Conservation (phyloP, 139 green algal species). For the Bryopsis sp. region DNA sequence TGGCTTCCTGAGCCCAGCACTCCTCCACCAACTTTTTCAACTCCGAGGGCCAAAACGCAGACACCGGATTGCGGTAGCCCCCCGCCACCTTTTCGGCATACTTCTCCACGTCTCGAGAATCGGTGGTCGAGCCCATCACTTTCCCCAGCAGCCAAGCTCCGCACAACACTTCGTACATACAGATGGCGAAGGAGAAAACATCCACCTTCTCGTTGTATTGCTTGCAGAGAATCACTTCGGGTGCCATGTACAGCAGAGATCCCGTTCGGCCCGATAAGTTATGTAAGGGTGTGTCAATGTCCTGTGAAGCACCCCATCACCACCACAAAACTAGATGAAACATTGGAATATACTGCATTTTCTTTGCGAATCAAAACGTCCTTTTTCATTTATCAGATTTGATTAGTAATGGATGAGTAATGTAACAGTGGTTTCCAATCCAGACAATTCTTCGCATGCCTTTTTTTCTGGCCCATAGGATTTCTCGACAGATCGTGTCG, state of each 20-base stretch:
- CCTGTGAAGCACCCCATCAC: neutral
- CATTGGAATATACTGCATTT: neutral
- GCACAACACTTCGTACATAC: conserved; percentile 10
- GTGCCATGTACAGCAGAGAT: conserved; percentile 21
- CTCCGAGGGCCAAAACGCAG: conserved; percentile 21
- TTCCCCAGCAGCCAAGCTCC: neutral
- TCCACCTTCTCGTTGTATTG: conserved; percentile 21
- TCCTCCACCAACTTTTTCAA: conserved; percentile 24
- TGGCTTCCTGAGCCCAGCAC: conserved; percentile 38
- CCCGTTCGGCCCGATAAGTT: neutral
- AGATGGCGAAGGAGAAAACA: neutral
- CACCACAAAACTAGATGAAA: conserved; percentile 2
- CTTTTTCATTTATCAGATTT: too few relatives aligned
- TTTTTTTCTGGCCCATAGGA: too few relatives aligned
- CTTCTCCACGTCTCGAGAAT: neutral
- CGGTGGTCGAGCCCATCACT: neutral
- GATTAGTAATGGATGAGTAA: too few relatives aligned
- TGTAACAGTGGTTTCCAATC: too few relatives aligned
- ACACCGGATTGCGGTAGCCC: conserved; percentile 31
- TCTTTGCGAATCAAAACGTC: neutral
- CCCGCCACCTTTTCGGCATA: conserved; percentile 26
- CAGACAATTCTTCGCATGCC: too few relatives aligned
- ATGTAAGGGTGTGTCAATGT: neutral
- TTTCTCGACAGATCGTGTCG: too few relatives aligned
- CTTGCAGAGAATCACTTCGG: conserved; percentile 16